These are phyloP conservation scores for Abrus pulchellus DNA, from an alignment of 306 rosid genomes.

Conservation along the genomic window DNA sequence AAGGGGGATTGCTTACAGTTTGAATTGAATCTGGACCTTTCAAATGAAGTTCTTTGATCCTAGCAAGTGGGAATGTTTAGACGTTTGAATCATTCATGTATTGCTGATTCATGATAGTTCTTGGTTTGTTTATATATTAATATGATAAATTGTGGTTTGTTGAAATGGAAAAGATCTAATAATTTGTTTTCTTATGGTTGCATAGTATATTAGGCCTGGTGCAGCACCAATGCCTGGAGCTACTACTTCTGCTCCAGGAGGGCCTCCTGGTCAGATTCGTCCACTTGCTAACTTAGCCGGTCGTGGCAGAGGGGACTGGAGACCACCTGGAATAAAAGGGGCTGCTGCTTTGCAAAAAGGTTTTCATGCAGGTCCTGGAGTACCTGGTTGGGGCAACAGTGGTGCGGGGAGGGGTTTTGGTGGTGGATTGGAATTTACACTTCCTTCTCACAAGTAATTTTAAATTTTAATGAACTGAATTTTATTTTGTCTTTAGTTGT, in stretches of 20 bases:
- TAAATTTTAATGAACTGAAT: conserved; percentile 46
- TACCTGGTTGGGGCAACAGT: conserved; percentile 81
- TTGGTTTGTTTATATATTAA: conserved; percentile 25
- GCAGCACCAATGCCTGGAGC: conserved; percentile 83
- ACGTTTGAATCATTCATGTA: conserved; percentile 30
- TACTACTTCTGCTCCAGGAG: conserved; percentile 75
- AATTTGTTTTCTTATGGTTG: conserved; percentile 36
- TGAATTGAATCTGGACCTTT: conserved; percentile 10
- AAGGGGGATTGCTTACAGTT: conserved; percentile 26
- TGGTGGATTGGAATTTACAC: conserved; percentile 93
- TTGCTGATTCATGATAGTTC: conserved; percentile 18
- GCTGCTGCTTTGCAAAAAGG: conserved; percentile 72
- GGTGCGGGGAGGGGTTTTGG: conserved; percentile 88
- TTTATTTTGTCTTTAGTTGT: conserved; percentile 26
- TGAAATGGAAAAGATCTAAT: conserved; percentile 37
- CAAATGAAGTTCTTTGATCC: not conserved
- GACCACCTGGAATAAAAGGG: conserved; percentile 83
- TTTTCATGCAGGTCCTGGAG: conserved; percentile 82
- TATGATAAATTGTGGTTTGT: conserved; percentile 15
- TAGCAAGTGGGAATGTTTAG: not conserved
- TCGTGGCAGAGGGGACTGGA: conserved; percentile 99
- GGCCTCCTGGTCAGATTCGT: conserved; percentile 86
- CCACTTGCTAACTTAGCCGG: conserved; percentile 80
- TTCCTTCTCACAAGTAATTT: conserved; percentile 97
- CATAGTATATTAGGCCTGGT: conserved; percentile 98